Conservation (phyloP, 768 basidiomycete species). For the Suillus clintonianus region DNA sequence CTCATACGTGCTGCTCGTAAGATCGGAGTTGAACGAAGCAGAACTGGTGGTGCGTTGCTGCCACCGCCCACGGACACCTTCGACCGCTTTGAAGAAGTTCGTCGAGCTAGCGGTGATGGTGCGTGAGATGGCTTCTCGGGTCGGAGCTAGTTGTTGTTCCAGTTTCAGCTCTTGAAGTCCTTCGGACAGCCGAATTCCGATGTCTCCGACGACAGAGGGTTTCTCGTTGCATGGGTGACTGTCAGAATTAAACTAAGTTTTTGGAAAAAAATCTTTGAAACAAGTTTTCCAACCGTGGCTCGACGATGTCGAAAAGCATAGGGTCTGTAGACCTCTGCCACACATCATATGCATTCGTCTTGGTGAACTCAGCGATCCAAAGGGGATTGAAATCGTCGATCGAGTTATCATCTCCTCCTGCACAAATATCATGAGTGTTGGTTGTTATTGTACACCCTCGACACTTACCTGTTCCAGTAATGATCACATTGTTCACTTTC, state of each 20-base stretch:
- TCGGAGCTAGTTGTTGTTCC: slow-evolving; percentile 91
- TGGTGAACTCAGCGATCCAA: slow-evolving; percentile 88
- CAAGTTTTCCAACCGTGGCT: slow-evolving; percentile 64
- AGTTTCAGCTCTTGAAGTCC: slow-evolving; percentile 93
- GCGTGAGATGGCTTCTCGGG: slow-evolving; percentile 83
- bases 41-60: slow-evolving; percentile 38
- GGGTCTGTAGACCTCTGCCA: slow-evolving; percentile 94
- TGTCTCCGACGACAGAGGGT: slow-evolving; percentile 85
- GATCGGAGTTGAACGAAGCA: slow-evolving; percentile 24
- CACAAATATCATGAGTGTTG: slow-evolving; percentile 7
- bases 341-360: slow-evolving; percentile 82
- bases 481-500: slow-evolving; percentile 61
- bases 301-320: slow-evolving; percentile 91
- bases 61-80: slow-evolving; percentile 83
- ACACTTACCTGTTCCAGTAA: slow-evolving; percentile 56
- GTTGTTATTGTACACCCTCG: background rate
- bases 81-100: slow-evolving; percentile 86
- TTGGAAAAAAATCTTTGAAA: background rate
- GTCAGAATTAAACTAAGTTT: slow-evolving; percentile 6
- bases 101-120: slow-evolving; percentile 76
- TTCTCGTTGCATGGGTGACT: slow-evolving; percentile 95
- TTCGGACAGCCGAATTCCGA: slow-evolving; percentile 89
- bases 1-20: slow-evolving; percentile 17
- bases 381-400: slow-evolving; percentile 81
- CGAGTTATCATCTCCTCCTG: slow-evolving; percentile 58